Base-by-base conservation (phyloP, 1,139 yeast genomes). In the Sugiyamaella neomexicana region DNA sequence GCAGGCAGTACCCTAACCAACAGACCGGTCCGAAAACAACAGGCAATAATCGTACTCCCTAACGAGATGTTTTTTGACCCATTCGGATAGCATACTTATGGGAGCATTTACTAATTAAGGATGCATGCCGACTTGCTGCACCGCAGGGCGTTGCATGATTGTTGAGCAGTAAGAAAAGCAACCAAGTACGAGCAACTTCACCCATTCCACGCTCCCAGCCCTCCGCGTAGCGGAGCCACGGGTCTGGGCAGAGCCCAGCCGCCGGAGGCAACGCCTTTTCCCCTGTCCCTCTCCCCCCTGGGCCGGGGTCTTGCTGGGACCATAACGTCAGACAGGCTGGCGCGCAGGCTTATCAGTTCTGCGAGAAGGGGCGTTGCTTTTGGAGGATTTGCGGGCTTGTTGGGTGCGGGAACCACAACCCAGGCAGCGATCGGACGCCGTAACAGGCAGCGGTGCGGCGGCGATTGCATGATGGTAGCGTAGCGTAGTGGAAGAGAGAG, bases 121-220 rank as follows among this genome's bases (percentile, higher is more conserved):
- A 34, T 25, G 31, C 7, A 7, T 27, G 45, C 45, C 12, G 45
- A 3, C 5, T 20, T 3, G 25, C 25, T 20, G 25, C 25, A 20
- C 25, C 29, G 31, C 38, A 36, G 32, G 23, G 42, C 49, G 37
- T 20, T 15, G 49, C 49, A 45, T 36, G 40, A 23, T 44, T 44
- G 46, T n/a, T n/a, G n/a, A n/a, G n/a, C n/a, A n/a, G n/a, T n/a
- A n/a, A n/a, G n/a, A n/a, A n/a, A n/a, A n/a, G n/a, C n/a, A n/a
- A n/a, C n/a, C n/a, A n/a, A n/a, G n/a, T n/a, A n/a, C n/a, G n/a
- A n/a, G n/a, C n/a, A n/a, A n/a, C n/a, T n/a, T n/a, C n/a, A n/a
- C n/a, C 25, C 25, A 20, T 5, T 5, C 25, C 25, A 20, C 34
- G 34, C 34, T 29, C 34, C 34, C 2, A 29, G 34, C 10, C 34